Conservation (phyloP, 2,329 filamentous ascomycete genomes). For the Microcyclospora pomicola region DNA sequence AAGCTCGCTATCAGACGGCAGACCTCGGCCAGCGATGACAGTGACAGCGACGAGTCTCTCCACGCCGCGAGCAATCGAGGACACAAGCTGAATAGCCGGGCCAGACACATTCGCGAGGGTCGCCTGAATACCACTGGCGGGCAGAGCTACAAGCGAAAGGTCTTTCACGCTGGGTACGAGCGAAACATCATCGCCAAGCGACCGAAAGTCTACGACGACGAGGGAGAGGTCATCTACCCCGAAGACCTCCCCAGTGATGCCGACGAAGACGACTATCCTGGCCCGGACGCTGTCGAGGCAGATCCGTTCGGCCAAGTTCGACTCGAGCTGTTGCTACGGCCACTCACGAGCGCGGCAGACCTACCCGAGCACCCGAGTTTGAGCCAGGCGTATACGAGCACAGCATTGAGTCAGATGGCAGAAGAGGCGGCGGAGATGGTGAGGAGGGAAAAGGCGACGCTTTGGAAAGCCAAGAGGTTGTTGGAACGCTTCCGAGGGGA, state of each 20-base stretch:
- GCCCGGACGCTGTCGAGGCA: conserved; percentile 41
- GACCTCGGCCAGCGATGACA: conserved; percentile 42
- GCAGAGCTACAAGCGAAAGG: conserved; percentile 38
- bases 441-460: conserved; percentile 57
- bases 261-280: conserved; percentile 53
- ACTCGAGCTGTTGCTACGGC: conserved; percentile 45
- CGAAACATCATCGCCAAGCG: conserved; percentile 63
- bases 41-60: conserved; percentile 56
- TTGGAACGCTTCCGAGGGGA: conserved; percentile 63
- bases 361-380: conserved; percentile 61
- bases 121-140: conserved; percentile 53
- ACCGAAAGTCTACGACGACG: conserved; percentile 58
- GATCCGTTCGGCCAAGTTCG: conserved; percentile 54
- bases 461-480: conserved; percentile 63
- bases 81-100: conserved; percentile 64
- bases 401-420: conserved; percentile 57
- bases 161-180: conserved; percentile 60
- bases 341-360: conserved; percentile 60
- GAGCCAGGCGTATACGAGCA: conserved; percentile 60
- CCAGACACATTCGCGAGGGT: conserved; percentile 56
- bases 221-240: conserved; percentile 40
- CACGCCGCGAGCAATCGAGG: conserved; percentile 59
- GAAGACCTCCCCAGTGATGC: conserved; percentile 23
- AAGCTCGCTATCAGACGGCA: conserved; percentile 48
- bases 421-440: conserved; percentile 56